phyloP scores from a whole-genome alignment of 805 yeast species.

The Saturnispora bothae region DNA sequence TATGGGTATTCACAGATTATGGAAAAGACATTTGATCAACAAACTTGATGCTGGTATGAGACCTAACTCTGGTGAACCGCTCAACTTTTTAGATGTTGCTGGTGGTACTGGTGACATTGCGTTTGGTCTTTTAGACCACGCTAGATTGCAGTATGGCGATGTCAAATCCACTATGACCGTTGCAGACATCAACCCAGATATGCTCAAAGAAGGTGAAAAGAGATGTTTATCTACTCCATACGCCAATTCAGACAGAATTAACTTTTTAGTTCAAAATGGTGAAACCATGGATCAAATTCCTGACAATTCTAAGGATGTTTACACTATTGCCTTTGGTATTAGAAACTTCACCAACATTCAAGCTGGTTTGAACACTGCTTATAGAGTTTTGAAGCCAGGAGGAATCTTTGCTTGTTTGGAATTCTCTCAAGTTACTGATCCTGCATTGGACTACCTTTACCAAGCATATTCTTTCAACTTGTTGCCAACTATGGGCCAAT shows the following conservation, averaged over 20 bases:
- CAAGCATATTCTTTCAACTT: conserved; percentile 81
- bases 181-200: conserved; percentile 91
- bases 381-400: conserved; percentile 92
- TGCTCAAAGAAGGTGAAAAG: conserved; percentile 85
- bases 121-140: conserved; percentile 87
- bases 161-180: conserved; percentile 71
- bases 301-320: conserved; percentile 84
- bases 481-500: conserved; percentile 90
- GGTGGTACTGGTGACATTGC: conserved; percentile 99
- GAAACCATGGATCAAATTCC: conserved; percentile 76
- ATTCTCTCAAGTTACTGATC: conserved; percentile 83
- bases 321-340: conserved; percentile 95
- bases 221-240: conserved; percentile 51
- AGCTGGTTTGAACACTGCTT: conserved; percentile 89
- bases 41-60: conserved; percentile 89
- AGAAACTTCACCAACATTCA: conserved; percentile 93
- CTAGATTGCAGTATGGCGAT: conserved; percentile 69
- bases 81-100: conserved; percentile 89
- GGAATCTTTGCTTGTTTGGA: conserved; percentile 96
- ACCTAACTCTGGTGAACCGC: conserved; percentile 65
- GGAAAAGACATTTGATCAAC: conserved; percentile 87
- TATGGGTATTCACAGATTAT: conserved; percentile 83
- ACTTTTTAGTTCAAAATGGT: conserved; percentile 85
- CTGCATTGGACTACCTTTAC: conserved; percentile 62
- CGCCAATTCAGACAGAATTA: conserved; percentile 61